A percentile compares a stretch with the other conserved stretches of the same genome.
Conservation (phyloP, 768 basidiomycete genomes). For the Serendipita vermifera region DNA sequence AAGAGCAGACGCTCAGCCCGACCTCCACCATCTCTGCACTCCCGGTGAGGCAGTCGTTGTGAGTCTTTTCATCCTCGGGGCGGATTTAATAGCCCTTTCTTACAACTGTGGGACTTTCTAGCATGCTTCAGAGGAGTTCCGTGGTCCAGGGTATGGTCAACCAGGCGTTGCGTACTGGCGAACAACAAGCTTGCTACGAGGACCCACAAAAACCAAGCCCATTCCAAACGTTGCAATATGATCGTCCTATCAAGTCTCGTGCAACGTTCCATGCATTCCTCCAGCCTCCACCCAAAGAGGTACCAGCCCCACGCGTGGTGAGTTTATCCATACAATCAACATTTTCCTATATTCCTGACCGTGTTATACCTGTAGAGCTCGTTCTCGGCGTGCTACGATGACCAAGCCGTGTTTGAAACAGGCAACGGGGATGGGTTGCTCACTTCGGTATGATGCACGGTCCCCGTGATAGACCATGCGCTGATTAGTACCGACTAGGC, state of each 20-base stretch:
- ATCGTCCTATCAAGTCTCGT: background rate
- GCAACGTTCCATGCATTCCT: background rate
- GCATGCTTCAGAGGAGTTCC: background rate
- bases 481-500: background rate
- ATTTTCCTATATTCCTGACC: background rate
- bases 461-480: background rate
- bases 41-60: background rate
- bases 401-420: background rate
- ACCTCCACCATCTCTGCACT: background rate
- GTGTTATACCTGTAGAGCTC: background rate
- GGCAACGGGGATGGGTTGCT: slow-evolving; percentile 7
- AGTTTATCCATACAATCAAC: background rate
- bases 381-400: slow-evolving; percentile 3
- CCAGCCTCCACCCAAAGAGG: background rate
- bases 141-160: background rate
- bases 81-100: background rate
- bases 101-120: no score
- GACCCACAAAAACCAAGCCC: background rate
- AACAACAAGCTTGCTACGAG: background rate
- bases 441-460: background rate
- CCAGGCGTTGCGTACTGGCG: background rate
- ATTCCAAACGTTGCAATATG: background rate
- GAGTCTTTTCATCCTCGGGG: background rate
- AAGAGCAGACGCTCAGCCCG: background rate
- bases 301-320: background rate